phyloP scores from a whole-genome alignment of 2,329 filamentous ascomycete genomes.

The Seiridium cupressi region DNA sequence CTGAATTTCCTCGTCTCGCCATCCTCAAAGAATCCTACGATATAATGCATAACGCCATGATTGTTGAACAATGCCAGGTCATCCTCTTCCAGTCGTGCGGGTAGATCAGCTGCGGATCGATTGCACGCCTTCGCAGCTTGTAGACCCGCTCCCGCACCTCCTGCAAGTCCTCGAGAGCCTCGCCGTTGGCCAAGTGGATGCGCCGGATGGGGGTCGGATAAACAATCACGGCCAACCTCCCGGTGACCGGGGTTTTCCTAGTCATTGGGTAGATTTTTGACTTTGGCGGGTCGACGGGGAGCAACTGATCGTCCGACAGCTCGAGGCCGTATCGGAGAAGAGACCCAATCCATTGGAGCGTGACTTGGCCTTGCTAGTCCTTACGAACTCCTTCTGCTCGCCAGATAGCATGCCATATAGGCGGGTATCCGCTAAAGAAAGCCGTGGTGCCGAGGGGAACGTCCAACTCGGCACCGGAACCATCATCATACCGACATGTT shows the following conservation, averaged over 20 bases:
- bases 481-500: conserved; percentile 71
- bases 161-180: conserved; percentile 65
- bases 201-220: conserved; percentile 70
- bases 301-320: conserved; percentile 56
- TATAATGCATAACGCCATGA: conserved; percentile 69
- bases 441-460: conserved; percentile 75
- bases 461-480: conserved; percentile 59
- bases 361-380: conserved; percentile 62
- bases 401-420: conserved; percentile 68
- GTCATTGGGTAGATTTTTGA: conserved; percentile 72
- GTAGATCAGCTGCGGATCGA: conserved; percentile 66
- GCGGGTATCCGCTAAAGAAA: conserved; percentile 67
- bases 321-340: conserved; percentile 64
- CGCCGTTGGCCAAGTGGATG: conserved; percentile 65
- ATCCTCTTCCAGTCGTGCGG: conserved; percentile 75
- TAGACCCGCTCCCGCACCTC: conserved; percentile 66
- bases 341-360: conserved; percentile 67
- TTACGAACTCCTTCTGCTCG: conserved; percentile 65
- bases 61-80: conserved; percentile 79
- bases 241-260: conserved; percentile 73
- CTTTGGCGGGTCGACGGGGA: conserved; percentile 63
- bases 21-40: conserved; percentile 70
- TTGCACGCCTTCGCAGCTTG: conserved; percentile 67
- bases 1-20: conserved; percentile 72
- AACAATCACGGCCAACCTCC: conserved; percentile 66